A percentile compares a stretch with the other conserved stretches of the same genome.
These are phyloP conservation scores for Mycena venus DNA, from an alignment of 768 basidiomycete genomes.

Conservation along the genomic window DNA sequence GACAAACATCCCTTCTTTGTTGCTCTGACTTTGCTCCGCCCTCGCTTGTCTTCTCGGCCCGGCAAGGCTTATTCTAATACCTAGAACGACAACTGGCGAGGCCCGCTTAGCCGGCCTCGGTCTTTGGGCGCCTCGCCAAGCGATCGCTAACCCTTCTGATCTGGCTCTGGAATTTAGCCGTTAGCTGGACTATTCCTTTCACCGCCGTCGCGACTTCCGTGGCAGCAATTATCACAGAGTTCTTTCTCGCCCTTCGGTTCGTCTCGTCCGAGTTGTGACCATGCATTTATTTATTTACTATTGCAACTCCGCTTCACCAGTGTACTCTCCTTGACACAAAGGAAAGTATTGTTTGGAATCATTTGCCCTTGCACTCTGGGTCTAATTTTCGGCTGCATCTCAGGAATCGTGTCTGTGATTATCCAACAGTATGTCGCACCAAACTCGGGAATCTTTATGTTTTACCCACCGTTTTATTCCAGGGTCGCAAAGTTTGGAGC, in stretches of 20 bases:
- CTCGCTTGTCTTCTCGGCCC: no score
- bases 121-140: no score
- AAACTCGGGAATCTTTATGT: background rate
- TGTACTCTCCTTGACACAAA: slow-evolving; percentile 53
- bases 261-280: slow-evolving; percentile 22
- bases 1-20: no score
- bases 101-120: no score
- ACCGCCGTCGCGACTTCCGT: slow-evolving; percentile 62
- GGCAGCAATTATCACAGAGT: slow-evolving; percentile 64
- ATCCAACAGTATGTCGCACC: slow-evolving; percentile 51
- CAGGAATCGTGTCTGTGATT: slow-evolving; percentile 58
- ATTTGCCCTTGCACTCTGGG: slow-evolving; percentile 56
- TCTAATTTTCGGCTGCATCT: slow-evolving; percentile 58
- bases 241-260: slow-evolving; percentile 61
- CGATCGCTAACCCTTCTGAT: no score
- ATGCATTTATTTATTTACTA: background rate
- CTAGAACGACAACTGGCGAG: no score
- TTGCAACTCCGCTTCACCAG: slow-evolving; percentile 35
- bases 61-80: no score
- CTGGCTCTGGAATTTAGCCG: slow-evolving; percentile 42
- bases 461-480: background rate
- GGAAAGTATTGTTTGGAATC: slow-evolving; percentile 46
- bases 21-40: no score
- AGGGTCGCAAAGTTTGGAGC: slow-evolving; percentile 60
- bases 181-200: no score